A percentile compares a stretch with the other conserved stretches of the same genome.
phyloP scores from a whole-genome alignment of 129 eudicot species.

The Pulicaria dysenterica region DNA sequence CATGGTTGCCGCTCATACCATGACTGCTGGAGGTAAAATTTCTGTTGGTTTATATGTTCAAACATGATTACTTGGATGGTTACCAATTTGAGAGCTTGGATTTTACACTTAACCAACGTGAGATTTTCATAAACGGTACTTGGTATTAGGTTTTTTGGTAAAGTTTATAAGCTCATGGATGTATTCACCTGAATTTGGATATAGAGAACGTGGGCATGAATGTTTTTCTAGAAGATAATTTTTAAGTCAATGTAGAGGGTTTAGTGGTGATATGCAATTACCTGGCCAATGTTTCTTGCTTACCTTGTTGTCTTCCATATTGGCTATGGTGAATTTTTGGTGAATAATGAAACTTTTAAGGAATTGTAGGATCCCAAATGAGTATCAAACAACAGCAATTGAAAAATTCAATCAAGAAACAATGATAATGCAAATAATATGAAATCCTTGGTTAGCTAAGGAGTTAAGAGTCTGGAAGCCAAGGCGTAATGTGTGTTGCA shows the following conservation, averaged over 20 bases:
- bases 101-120: not conserved
- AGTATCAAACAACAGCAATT: too few relatives aligned
- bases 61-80: not conserved
- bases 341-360: not conserved
- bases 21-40: conserved; percentile 52
- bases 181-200: conserved; percentile 1
- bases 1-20: conserved; percentile 47
- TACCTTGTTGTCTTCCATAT: not conserved
- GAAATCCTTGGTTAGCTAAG: too few relatives aligned
- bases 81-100: not conserved
- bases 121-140: not conserved
- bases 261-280: conserved; percentile 11
- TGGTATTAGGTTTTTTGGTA: not conserved
- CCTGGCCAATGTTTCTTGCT: not conserved
- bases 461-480: too few relatives aligned
- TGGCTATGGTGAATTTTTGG: not conserved
- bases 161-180: conserved; percentile 5
- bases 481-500: too few relatives aligned
- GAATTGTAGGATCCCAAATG: too few relatives aligned
- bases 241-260: not conserved
- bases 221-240: not conserved
- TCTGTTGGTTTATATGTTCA: not conserved
- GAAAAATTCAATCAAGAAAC: too few relatives aligned
- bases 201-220: not conserved
- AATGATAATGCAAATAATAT: too few relatives aligned